Evolutionary conservation across 73 alveolate genomes (phyloP).

Genomic region (Stentor roeselii): DNA sequence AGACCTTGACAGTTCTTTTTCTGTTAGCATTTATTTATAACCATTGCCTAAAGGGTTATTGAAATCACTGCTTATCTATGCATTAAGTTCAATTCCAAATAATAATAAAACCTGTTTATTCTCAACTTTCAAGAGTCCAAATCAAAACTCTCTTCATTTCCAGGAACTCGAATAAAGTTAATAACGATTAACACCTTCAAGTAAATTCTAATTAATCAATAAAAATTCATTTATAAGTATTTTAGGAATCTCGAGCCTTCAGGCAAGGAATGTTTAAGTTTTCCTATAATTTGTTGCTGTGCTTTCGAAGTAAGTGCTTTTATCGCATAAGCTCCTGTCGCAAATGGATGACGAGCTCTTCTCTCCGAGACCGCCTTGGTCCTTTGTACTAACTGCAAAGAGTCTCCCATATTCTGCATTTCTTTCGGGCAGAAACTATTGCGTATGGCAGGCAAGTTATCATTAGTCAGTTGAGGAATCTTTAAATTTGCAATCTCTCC

Average conservation of each 20-base stretch:
- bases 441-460: neutral
- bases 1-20: no score
- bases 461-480: neutral
- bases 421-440: neutral
- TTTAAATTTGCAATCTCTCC: neutral
- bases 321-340: slow-evolving; percentile 22
- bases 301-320: neutral
- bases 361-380: neutral
- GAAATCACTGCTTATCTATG: no score
- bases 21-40: no score
- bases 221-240: slow-evolving; percentile 4
- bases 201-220: no score
- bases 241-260: slow-evolving; percentile 10
- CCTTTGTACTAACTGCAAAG: neutral
- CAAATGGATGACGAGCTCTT: slow-evolving; percentile 18
- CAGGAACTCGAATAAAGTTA: no score
- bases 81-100: no score
- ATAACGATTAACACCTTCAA: no score
- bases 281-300: neutral
- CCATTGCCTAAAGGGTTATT: no score
- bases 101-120: no score
- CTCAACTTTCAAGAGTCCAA: no score
- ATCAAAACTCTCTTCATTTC: no score
- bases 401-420: neutral
- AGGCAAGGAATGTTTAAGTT: neutral